phyloP scores from a whole-genome alignment of 202 grass and related monocot genomes.

The Panicum hallii region DNA sequence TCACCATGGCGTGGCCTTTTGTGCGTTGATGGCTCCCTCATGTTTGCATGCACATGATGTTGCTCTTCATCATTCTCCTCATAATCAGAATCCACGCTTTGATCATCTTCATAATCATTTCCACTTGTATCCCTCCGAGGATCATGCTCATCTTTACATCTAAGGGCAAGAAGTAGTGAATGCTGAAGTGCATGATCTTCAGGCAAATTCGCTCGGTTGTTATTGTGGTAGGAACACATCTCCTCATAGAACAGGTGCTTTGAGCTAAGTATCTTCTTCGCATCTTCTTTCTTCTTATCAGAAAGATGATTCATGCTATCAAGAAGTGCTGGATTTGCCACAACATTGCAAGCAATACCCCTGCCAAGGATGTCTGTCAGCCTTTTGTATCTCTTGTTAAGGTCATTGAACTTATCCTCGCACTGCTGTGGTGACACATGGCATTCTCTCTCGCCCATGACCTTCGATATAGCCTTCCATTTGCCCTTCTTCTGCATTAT shows the following conservation, averaged over 20 bases:
- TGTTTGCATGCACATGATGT: constrained; percentile 39
- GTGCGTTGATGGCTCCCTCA: constrained; percentile 40
- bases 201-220: constrained; percentile 77
- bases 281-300: constrained; percentile 90
- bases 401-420: constrained; percentile 94
- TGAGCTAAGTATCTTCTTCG: constrained; percentile 83
- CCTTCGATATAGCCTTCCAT: constrained; percentile 92
- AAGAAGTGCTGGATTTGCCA: constrained; percentile 70
- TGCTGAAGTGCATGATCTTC: constrained; percentile 76
- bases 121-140: constrained; percentile 51
- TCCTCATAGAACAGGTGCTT: constrained; percentile 89
- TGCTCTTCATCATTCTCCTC: constrained; percentile 67
- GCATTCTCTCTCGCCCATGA: constrained; percentile 76
- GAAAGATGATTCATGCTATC: constrained; percentile 73
- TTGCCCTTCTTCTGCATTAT: constrained; percentile 93
- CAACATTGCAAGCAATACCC: constrained; percentile 75
- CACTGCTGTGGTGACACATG: constrained; percentile 91
- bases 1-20: constrained; percentile 66
- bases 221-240: constrained; percentile 98
- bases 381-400: constrained; percentile 94
- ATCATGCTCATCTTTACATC: constrained; percentile 72
- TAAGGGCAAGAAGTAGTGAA: constrained; percentile 73
- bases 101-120: constrained; percentile 71
- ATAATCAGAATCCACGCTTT: constrained; percentile 68
- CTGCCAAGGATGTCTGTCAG: constrained; percentile 85